phyloP scores from a whole-genome alignment of 345 rosid species.

The Cardamine occulta region DNA sequence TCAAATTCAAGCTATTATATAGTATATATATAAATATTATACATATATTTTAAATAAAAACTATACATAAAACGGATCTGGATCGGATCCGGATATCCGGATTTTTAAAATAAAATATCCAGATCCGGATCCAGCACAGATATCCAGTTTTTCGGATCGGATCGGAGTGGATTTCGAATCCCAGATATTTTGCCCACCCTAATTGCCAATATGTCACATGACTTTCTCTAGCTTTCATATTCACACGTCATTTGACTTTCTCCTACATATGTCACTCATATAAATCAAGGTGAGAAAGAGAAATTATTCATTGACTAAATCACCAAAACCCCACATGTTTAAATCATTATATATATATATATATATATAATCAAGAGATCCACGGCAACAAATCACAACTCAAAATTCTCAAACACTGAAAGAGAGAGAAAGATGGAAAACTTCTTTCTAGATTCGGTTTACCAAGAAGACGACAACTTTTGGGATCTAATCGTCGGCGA shows the following conservation, averaged over 20 bases:
- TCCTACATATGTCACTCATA: neutral
- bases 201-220: slow-evolving; percentile 9
- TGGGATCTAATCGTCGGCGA: slow-evolving; percentile 40
- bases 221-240: neutral
- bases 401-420: slow-evolving; percentile 5
- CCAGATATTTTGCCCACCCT: too few species aligned
- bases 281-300: neutral
- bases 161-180: too few species aligned
- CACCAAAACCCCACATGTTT: slow-evolving; percentile 9
- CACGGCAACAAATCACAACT: slow-evolving; percentile 13
- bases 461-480: slow-evolving; percentile 36
- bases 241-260: slow-evolving; percentile 2
- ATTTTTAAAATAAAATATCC: too few species aligned
- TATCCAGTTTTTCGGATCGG: too few species aligned
- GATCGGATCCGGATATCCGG: too few species aligned
- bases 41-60: too few species aligned
- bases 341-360: slow-evolving; percentile 27
- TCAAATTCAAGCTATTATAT: too few species aligned
- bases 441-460: slow-evolving; percentile 34
- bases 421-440: slow-evolving; percentile 23
- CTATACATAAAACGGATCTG: too few species aligned
- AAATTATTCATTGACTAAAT: neutral
- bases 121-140: too few species aligned
- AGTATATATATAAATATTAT: too few species aligned
- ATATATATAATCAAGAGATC: neutral